Conservation (phyloP, 73 alveolate species). For the Paramecium pentaurelia region DNA sequence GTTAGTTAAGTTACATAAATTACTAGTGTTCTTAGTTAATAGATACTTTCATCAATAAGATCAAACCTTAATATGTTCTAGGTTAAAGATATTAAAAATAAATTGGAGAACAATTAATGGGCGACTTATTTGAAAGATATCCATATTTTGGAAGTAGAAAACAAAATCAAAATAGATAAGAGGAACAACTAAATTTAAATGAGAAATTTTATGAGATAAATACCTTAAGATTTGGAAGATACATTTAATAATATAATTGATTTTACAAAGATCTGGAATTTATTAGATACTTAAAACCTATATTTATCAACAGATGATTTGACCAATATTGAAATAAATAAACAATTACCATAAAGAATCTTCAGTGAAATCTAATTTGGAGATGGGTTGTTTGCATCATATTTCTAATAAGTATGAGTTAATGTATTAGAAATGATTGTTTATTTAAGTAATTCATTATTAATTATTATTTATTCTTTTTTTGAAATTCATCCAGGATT, state of each 20-base stretch:
- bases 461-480: neutral
- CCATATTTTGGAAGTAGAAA: neutral
- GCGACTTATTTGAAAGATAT: neutral
- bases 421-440: neutral
- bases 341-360: neutral
- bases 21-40: neutral
- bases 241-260: neutral
- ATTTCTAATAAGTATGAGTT: neutral
- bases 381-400: neutral
- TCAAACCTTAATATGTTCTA: neutral
- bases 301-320: neutral
- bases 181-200: constrained; percentile 2
- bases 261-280: constrained; percentile 11
- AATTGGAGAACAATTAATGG: constrained; percentile 13
- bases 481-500: neutral
- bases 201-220: constrained; percentile 1
- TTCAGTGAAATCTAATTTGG: neutral
- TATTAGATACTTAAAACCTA: neutral
- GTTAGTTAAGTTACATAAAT: neutral
- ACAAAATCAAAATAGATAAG: neutral
- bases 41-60: neutral
- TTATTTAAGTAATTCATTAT: neutral
- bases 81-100: neutral
- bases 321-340: neutral
- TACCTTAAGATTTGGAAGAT: neutral